Percentiles rank a stretch among this genome's conserved stretches.
These are phyloP conservation scores for Fragaria iinumae DNA, from an alignment of 306 rosid species.

Conservation along the genomic window DNA sequence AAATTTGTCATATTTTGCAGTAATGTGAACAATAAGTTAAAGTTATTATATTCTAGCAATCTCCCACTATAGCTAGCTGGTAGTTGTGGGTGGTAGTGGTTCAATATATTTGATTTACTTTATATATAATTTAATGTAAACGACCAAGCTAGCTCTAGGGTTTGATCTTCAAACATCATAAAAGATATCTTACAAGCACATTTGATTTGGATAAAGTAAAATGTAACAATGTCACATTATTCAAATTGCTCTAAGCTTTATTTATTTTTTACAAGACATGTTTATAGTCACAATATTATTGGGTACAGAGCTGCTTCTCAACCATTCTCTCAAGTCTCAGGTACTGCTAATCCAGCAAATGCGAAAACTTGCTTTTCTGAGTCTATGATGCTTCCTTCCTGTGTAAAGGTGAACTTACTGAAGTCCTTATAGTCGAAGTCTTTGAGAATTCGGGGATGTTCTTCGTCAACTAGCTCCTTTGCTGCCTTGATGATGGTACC, in stretches of 20 bases:
- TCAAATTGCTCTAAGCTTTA: neutral
- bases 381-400: neutral
- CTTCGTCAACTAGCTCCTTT: conserved; percentile 16
- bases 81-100: no score
- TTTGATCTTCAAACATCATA: no score
- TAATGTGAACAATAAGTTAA: no score
- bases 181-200: no score
- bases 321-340: neutral
- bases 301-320: neutral
- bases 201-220: no score
- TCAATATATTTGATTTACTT: no score
- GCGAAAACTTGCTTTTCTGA: conserved; percentile 4
- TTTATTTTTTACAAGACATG: neutral
- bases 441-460: neutral
- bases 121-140: no score
- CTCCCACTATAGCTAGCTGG: no score
- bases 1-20: no score
- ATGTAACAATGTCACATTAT: no score
- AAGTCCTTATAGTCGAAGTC: neutral
- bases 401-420: neutral
- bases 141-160: no score
- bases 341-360: conserved; percentile 2
- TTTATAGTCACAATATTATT: neutral
- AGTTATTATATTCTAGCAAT: no score
- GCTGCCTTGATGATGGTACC: conserved; percentile 15